Conservation (phyloP, 345 rosid species). For the Dipteronia sinensis region DNA sequence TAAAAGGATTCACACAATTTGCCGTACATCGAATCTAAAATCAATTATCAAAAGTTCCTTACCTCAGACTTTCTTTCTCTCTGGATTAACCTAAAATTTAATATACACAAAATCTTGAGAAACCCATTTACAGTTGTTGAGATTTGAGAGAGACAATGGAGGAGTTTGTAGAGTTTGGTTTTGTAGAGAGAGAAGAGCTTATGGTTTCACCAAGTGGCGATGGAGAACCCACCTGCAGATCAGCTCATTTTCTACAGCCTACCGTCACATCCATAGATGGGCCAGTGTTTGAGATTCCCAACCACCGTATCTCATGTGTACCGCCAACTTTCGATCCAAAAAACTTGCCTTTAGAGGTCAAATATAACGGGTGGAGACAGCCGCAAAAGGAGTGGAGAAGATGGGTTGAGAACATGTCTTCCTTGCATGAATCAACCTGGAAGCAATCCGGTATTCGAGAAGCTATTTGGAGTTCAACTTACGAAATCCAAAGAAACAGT, state of each 20-base stretch:
- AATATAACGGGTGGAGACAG: constrained; percentile 32
- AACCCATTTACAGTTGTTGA: neutral
- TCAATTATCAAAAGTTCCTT: too few relatives aligned
- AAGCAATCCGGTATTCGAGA: neutral
- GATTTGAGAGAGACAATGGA: constrained; percentile 11
- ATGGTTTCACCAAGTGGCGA: constrained; percentile 28
- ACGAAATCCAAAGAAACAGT: neutral
- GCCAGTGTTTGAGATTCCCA: constrained; percentile 18
- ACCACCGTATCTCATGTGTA: constrained; percentile 1
- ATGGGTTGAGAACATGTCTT: constrained; percentile 47
- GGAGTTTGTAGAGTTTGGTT: neutral
- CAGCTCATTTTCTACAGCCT: constrained; percentile 39
- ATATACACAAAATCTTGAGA: too few relatives aligned
- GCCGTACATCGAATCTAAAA: too few relatives aligned
- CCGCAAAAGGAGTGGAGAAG: constrained; percentile 26
- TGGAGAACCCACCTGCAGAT: constrained; percentile 23
- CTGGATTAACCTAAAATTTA: too few relatives aligned
- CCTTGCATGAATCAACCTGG: neutral
- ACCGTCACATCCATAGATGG: constrained; percentile 19
- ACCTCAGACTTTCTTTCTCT: too few relatives aligned
- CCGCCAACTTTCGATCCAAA: constrained; percentile 6
- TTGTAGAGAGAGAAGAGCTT: constrained; percentile 40
- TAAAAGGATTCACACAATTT: too few relatives aligned
- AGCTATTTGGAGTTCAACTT: neutral
- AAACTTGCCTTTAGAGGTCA: constrained; percentile 25